Percentiles rank a stretch among this genome's conserved stretches.
Evolutionary conservation across 1,284 basidiomycete species (phyloP).

Genomic region (Pseudozyma pruni): DNA sequence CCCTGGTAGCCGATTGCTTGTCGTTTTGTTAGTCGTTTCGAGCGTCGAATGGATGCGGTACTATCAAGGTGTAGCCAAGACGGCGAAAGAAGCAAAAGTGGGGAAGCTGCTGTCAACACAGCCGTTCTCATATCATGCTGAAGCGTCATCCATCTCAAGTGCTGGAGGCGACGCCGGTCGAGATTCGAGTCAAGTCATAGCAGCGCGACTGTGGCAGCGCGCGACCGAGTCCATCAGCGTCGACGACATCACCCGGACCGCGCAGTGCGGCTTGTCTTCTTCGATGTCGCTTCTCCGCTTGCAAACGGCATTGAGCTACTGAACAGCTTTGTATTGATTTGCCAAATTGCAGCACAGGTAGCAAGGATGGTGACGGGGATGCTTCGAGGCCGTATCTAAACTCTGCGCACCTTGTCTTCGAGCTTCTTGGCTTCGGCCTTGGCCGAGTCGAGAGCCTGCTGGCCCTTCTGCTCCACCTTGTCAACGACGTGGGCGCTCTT

Average conservation of each 20-base stretch:
- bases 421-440: constrained; percentile 51
- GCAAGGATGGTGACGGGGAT: too few species aligned
- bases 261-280: too few species aligned
- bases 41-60: constrained; percentile 33
- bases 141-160: background rate
- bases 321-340: too few species aligned
- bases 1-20: constrained; percentile 15
- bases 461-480: constrained; percentile 44
- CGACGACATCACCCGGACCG: too few species aligned
- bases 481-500: constrained; percentile 33
- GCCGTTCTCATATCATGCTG: constrained; percentile 11
- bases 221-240: too few species aligned
- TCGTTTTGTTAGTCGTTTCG: constrained; percentile 15
- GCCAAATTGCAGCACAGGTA: too few species aligned
- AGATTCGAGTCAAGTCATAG: too few species aligned
- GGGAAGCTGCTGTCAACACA: constrained; percentile 24
- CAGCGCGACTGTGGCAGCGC: too few species aligned
- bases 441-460: constrained; percentile 55
- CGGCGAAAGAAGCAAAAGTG: background rate
- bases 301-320: too few species aligned
- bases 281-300: too few species aligned
- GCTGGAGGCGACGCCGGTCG: too few species aligned
- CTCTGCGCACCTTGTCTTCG: constrained; percentile 63
- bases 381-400: constrained; percentile 25
- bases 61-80: constrained; percentile 6